Conservation (phyloP, 148 eudicot genomes). For the Limonium bicolor region DNA sequence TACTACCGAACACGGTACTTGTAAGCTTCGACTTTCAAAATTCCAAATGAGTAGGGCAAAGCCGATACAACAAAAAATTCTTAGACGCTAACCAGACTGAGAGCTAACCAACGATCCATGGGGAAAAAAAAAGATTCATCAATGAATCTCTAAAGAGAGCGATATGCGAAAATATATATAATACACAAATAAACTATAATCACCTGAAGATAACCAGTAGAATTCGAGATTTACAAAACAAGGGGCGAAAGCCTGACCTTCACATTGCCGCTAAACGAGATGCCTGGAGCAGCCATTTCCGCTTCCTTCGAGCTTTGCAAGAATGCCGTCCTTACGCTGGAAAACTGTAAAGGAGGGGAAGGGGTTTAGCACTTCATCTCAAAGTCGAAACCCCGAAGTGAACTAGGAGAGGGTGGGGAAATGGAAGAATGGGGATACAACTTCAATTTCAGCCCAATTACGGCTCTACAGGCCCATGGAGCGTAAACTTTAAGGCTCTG, state of each 20-base stretch:
- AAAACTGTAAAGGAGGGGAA: too few species aligned
- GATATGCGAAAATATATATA: background rate
- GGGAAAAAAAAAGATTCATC: background rate
- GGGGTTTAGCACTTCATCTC: conserved; percentile 5
- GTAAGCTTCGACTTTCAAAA: too few species aligned
- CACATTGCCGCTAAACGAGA: conserved; percentile 40
- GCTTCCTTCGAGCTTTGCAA: conserved; percentile 6
- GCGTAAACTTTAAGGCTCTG: too few species aligned
- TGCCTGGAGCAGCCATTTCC: conserved; percentile 27
- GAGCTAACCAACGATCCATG: background rate
- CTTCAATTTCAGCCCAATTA: too few species aligned
- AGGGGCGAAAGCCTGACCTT: conserved; percentile 18
- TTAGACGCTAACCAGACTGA: background rate
- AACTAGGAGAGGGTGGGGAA: too few species aligned
- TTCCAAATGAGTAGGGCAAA: too few species aligned
- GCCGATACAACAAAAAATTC: background rate
- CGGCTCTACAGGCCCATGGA: too few species aligned
- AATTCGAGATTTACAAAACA: background rate
- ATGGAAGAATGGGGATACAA: too few species aligned
- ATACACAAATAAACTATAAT: background rate
- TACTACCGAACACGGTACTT: too few species aligned
- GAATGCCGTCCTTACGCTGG: background rate
- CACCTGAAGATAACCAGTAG: background rate
- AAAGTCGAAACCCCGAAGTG: too few species aligned
- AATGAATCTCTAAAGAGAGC: background rate